Evolutionary conservation across 805 yeast genomes (phyloP).

Genomic region (Yamadazyma scolyti): DNA sequence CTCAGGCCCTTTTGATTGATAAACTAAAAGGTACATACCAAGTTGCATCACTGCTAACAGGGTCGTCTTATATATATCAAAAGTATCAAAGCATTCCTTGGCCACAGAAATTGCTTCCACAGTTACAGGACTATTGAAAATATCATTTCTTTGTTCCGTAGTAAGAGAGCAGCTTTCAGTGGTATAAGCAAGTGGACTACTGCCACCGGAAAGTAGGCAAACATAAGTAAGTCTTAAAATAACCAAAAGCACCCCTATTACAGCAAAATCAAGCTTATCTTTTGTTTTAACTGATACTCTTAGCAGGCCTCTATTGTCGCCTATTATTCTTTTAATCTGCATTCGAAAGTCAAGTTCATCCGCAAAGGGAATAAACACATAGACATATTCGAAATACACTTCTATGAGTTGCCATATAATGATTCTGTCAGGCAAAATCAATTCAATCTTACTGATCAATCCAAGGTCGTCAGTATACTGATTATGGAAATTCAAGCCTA

Average conservation of each 20-base stretch:
- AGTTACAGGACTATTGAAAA: conserved; percentile 25
- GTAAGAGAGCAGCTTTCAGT: conserved; percentile 18
- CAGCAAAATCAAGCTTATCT: conserved; percentile 27
- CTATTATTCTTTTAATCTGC: conserved; percentile 42
- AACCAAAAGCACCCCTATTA: conserved; percentile 27
- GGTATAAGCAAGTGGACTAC: conserved; percentile 22
- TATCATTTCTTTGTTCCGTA: conserved; percentile 20
- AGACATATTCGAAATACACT: conserved; percentile 55
- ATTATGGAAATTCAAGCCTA: conserved; percentile 28
- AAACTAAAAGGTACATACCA: conserved; percentile 4
- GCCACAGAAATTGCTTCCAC: conserved; percentile 15
- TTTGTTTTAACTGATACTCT: conserved; percentile 15
- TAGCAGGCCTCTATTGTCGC: conserved; percentile 18
- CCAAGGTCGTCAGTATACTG: conserved; percentile 27
- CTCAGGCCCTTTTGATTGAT: conserved; percentile 5
- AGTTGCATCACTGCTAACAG: conserved; percentile 42
- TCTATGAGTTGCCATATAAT: conserved; percentile 55
- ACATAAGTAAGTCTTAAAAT: conserved; percentile 31
- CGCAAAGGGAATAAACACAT: conserved; percentile 60
- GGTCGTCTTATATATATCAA: conserved; percentile 15
- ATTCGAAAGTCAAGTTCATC: conserved; percentile 52
- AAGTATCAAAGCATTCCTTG: conserved; percentile 27
- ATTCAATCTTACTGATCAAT: conserved; percentile 38
- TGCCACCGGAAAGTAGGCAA: conserved; percentile 24
- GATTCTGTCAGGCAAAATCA: conserved; percentile 47